Base-by-base conservation (phyloP, 768 basidiomycete genomes). In the Tylopilus sp. region DNA sequence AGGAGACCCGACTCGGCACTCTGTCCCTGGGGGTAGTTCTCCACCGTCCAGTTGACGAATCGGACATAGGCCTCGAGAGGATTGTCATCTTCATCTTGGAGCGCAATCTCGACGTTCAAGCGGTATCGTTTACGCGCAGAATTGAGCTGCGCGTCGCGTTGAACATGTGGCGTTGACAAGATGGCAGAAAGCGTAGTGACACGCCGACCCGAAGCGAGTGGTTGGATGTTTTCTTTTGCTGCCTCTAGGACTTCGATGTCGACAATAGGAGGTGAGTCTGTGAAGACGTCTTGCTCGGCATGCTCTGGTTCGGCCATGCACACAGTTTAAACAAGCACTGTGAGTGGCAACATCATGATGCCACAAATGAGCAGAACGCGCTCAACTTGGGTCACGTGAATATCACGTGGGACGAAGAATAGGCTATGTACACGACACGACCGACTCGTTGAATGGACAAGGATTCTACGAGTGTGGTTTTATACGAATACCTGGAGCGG, bases 1-100 rank as follows among this genome's bases (percentile, higher is more conserved):
- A 98, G 74, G n/a, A 98, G 77, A 28, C 92, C 90, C 12, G 89
- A 92, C 64, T 93, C 88, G 1, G 86, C 86, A 44, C 86, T 89
- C 50, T 90, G 86, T 5, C 94, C 95, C 53, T 97, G 88, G 0
- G 95, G 94, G 64, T 98, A 95, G 67, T 91, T 93, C 66, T 95
- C 92, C 39, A 94, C 72, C 1, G 90, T 94, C 90, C 95, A 98
- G 45, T 88, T 79, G 46, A 98, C 86, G 57, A 98, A 84, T 53
- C 79, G 77, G 61, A 82, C 84, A 60, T 94, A 95, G 1, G 90
- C 87, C 55, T 95, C 93, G 35, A 98, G 75, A 0, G 91, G 83
- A 48, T 88, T 86, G 40, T 86, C 85, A 33, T 91, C 89, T 31
- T 92, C 92, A 50, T 81, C 77, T 51, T 77, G 71, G n/a, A 90